Evolutionary conservation across 2,329 filamentous ascomycete genomes (phyloP).

Genomic region (Penicillium concentricum): DNA sequence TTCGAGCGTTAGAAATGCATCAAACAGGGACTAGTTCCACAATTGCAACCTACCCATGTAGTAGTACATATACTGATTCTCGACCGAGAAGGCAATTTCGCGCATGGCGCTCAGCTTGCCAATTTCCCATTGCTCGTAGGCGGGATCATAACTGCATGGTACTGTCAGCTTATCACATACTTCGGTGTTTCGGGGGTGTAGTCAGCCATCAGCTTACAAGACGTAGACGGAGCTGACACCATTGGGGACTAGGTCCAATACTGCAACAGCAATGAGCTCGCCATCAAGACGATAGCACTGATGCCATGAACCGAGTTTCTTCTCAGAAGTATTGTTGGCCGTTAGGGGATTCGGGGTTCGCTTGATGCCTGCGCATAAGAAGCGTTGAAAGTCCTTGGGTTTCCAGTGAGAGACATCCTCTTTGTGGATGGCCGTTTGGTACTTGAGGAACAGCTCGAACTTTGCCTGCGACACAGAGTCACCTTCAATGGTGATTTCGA

Average conservation of each 20-base stretch:
- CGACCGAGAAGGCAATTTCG: constrained; percentile 57
- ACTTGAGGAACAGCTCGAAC: constrained; percentile 49
- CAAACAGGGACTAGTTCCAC: not conserved
- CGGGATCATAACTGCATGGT: constrained; percentile 54
- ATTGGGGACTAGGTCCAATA: constrained; percentile 48
- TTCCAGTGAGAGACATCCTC: constrained; percentile 47
- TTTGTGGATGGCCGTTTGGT: constrained; percentile 48
- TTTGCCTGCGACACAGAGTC: constrained; percentile 50
- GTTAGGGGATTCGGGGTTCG: constrained; percentile 31
- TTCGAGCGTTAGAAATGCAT: not conserved
- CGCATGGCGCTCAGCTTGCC: constrained; percentile 63
- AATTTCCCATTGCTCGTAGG: constrained; percentile 60
- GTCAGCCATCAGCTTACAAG: constrained; percentile 38
- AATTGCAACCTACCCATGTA: constrained; percentile 57
- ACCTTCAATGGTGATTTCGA: constrained; percentile 49
- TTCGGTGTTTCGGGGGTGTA: not conserved
- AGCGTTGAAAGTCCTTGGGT: constrained; percentile 46
- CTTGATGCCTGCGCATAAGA: constrained; percentile 49
- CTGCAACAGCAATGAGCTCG: constrained; percentile 49
- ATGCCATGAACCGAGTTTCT: constrained; percentile 51
- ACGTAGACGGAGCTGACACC: constrained; percentile 52
- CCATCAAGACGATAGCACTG: constrained; percentile 53
- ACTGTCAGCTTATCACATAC: not conserved
- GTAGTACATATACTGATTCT: constrained; percentile 59
- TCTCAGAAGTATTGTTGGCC: constrained; percentile 37